Evolutionary conservation across 2,329 filamentous ascomycete genomes (phyloP).

Genomic region (Setomelanomma holmii): DNA sequence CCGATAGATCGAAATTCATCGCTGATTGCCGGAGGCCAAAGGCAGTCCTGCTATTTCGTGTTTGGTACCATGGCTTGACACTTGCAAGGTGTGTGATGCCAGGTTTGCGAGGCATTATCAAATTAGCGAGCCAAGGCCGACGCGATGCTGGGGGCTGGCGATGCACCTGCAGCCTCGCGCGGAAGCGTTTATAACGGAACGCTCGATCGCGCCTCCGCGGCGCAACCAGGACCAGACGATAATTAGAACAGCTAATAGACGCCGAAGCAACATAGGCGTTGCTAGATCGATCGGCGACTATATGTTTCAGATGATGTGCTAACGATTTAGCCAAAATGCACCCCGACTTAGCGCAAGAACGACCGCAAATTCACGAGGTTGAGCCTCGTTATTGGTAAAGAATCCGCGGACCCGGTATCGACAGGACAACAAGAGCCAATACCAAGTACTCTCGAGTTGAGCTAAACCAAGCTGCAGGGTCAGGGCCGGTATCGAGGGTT

Average conservation of each 20-base stretch:
- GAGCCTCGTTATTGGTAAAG: slow-evolving; percentile 14
- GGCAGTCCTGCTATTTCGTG: slow-evolving; percentile 2
- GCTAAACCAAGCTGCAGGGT: slow-evolving; percentile 6
- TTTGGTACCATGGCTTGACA: neutral
- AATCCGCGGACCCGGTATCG: slow-evolving; percentile 23
- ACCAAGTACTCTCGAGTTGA: slow-evolving; percentile 5
- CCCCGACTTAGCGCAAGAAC: neutral
- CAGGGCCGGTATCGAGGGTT: neutral
- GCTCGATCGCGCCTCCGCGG: slow-evolving; percentile 3
- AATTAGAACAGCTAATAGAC: neutral
- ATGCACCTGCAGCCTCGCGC: neutral
- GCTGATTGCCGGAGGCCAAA: neutral
- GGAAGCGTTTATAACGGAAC: neutral
- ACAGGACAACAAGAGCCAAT: slow-evolving; percentile 6
- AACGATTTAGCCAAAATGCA: slow-evolving; percentile 25
- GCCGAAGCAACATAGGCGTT: slow-evolving; percentile 10
- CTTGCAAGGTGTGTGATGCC: slow-evolving; percentile 1
- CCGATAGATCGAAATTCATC: neutral
- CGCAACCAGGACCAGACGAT: neutral
- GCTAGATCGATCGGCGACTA: slow-evolving; percentile 14
- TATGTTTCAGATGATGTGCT: slow-evolving; percentile 23
- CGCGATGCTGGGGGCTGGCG: neutral
- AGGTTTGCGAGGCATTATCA: neutral
- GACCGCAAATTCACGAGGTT: neutral
- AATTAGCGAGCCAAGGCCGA: slow-evolving; percentile 1